Evolutionary conservation across 2,329 filamentous ascomycete species (phyloP).

Genomic region (Byssoonygena ceratinophila): DNA sequence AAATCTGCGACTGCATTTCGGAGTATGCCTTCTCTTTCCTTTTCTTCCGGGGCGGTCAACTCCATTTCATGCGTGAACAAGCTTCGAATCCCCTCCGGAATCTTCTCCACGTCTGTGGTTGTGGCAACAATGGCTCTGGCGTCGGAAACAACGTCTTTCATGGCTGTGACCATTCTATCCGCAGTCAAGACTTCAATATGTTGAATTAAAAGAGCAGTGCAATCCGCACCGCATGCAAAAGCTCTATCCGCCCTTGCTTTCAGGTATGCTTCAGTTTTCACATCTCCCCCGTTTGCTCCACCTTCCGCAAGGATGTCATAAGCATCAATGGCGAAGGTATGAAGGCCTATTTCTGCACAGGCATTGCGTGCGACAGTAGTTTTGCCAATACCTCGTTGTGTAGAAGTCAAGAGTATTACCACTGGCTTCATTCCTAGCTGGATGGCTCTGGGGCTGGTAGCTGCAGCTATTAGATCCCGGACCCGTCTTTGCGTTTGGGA

Average conservation of each 20-base stretch:
- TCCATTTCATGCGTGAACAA: constrained; percentile 94
- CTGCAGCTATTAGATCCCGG: constrained; percentile 74
- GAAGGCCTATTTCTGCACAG: constrained; percentile 79
- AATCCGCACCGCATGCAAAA: constrained; percentile 73
- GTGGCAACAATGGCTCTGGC: constrained; percentile 81
- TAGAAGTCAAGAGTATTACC: constrained; percentile 78
- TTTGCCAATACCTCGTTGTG: constrained; percentile 89
- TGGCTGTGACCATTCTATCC: constrained; percentile 73
- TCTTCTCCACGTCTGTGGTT: constrained; percentile 87
- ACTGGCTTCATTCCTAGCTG: constrained; percentile 79
- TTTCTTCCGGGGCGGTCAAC: constrained; percentile 83
- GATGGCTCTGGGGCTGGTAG: constrained; percentile 76
- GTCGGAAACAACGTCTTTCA: constrained; percentile 73
- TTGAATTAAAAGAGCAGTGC: constrained; percentile 71
- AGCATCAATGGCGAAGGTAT: constrained; percentile 78
- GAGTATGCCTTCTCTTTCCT: constrained; percentile 79
- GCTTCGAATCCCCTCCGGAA: constrained; percentile 78
- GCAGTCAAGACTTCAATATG: constrained; percentile 87
- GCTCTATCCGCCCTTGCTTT: constrained; percentile 80
- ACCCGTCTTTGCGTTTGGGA: constrained; percentile 56
- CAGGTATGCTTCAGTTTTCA: constrained; percentile 86
- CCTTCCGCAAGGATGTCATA: constrained; percentile 94
- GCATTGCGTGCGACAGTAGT: constrained; percentile 64
- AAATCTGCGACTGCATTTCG: constrained; percentile 65
- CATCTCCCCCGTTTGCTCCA: constrained; percentile 72